Evolutionary conservation across 495 filamentous ascomycete species (phyloP).

Genomic region (Lasiosphaeria miniovina): DNA sequence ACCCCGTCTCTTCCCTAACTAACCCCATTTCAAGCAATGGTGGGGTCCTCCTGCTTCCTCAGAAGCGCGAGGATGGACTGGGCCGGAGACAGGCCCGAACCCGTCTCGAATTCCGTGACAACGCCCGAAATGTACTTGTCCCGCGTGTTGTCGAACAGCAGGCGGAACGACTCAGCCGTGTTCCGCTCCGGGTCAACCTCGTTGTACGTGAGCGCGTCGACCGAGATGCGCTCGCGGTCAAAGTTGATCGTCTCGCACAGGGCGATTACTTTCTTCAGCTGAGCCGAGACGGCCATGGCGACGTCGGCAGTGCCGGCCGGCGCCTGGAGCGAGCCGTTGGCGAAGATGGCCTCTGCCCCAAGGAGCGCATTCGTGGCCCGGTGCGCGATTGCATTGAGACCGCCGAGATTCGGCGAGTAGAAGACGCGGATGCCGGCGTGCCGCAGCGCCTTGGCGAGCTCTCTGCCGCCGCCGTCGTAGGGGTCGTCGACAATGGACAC

Average conservation of each 20-base stretch:
- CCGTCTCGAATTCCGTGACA: conserved; percentile 71
- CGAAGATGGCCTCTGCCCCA: conserved; percentile 86
- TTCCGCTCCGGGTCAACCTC: conserved; percentile 68
- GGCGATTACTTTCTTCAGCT: conserved; percentile 76
- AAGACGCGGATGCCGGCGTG: conserved; percentile 68
- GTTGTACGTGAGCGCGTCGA: conserved; percentile 90
- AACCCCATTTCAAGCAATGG: conserved; percentile 28
- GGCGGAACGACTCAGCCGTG: conserved; percentile 64
- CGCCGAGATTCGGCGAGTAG: conserved; percentile 73
- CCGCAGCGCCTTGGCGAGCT: conserved; percentile 64
- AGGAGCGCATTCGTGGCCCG: conserved; percentile 78
- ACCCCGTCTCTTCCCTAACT: not conserved
- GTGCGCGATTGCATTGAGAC: conserved; percentile 66
- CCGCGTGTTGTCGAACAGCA: conserved; percentile 94
- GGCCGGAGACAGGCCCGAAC: conserved; percentile 70
- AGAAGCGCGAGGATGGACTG: conserved; percentile 66
- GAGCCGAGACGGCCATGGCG: conserved; percentile 78
- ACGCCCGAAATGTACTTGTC: conserved; percentile 84
- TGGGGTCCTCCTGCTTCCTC: conserved; percentile 49
- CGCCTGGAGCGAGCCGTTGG: conserved; percentile 82
- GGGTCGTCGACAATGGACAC: conserved; percentile 85
- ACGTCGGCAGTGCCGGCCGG: conserved; percentile 83
- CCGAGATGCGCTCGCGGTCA: conserved; percentile 74
- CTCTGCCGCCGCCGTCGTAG: conserved; percentile 70
- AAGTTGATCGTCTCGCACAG: conserved; percentile 96